Base-by-base conservation (phyloP, 1,284 basidiomycete genomes). In the Sanghuangporus sanghuang region DNA sequence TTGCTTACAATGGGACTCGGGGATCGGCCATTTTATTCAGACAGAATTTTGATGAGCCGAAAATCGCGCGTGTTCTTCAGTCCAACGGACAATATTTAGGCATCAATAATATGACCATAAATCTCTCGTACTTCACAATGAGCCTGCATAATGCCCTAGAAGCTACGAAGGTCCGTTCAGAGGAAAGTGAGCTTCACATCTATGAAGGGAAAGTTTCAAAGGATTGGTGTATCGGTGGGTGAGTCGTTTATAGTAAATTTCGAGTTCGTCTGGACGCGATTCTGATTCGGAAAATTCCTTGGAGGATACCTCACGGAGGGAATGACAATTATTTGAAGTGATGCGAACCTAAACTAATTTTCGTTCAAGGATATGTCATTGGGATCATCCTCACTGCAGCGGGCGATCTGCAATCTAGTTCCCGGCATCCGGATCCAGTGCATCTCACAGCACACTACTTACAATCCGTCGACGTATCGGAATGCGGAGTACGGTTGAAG, bases 381-480 rank as follows among this genome's bases (percentile, higher is more conserved):
- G 82, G 80, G 1, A 71, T 85, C 42, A 72, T 85, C 21, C 64
- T 88, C 0, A 77, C 86, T 40, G 79, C 85, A 16, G 82, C 79
- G 61, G 77, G 82, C 6, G 74, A 79, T 62, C 71, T 81, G 59
- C 85, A 87, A 71, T 71, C 76, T 1, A 59, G 63, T 6, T 79
- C 81, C 2, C 36, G 67, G 8, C 84, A 86, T 69, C 72, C 71
- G 18, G 85, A 88, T 66, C 81, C 82, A 6, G 73, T 87, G 39
- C 82, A 87, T 69, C 71, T 85, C 59, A 84, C 82, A 3, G 83
- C 83, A 1, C 82, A 87, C 67, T 89, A 78, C 68, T 73, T 86
- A 42, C 75, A 78, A 40, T 73, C 81, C 0, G 57, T 57, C 21
- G 48, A 64, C n/a, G 64, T 73, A 3, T 73, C 71, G 3, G 67